Evolutionary conservation across 805 yeast species (phyloP).

Genomic region (Saturnispora quitensis): DNA sequence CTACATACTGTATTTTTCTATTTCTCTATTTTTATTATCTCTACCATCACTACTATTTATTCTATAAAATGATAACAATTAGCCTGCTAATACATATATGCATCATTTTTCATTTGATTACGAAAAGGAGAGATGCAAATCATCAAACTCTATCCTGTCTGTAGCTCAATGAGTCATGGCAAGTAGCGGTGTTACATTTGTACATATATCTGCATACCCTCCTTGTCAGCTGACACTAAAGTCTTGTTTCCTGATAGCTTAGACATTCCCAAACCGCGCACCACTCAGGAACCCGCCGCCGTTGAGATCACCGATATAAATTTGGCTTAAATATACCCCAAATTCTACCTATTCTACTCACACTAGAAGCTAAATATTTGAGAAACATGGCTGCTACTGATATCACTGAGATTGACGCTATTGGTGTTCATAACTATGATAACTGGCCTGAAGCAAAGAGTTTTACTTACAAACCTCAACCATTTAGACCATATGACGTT

Average conservation of each 20-base stretch:
- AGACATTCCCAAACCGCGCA: not conserved
- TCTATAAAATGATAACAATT: not conserved
- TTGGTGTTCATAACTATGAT: slow-evolving; percentile 16
- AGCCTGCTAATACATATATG: not conserved
- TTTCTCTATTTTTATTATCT: not conserved
- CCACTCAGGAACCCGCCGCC: not conserved
- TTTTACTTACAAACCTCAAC: slow-evolving; percentile 15
- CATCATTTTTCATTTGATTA: not conserved
- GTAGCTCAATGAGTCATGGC: too few species aligned
- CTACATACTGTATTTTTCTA: not conserved
- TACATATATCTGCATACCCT: too few species aligned
- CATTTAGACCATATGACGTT: slow-evolving; percentile 24
- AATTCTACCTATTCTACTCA: not conserved
- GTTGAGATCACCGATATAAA: not conserved
- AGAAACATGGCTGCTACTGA: not conserved
- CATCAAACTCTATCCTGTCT: too few species aligned
- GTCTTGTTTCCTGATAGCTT: not conserved
- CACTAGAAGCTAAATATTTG: not conserved
- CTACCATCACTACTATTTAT: not conserved
- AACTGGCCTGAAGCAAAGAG: slow-evolving; percentile 15
- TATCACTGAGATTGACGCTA: slow-evolving; percentile 12
- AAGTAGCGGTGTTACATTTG: too few species aligned
- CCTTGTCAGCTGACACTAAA: not conserved
- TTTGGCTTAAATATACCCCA: not conserved
- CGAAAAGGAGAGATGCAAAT: too few species aligned